Evolutionary conservation across 805 yeast genomes (phyloP).

Genomic region (Saccharomycopsis synnaedendra): DNA sequence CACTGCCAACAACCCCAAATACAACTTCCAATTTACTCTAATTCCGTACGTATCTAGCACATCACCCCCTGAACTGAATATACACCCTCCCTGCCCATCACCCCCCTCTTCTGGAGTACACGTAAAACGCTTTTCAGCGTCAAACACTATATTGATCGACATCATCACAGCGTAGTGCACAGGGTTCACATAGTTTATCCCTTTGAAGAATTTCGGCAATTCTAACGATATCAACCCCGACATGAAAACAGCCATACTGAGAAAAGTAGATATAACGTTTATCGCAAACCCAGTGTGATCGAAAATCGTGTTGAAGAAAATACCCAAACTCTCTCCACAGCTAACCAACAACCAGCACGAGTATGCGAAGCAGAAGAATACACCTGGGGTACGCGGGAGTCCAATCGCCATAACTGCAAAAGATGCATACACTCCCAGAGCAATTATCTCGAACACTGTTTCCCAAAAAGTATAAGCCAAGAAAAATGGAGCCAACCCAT

Average conservation of each 20-base stretch:
- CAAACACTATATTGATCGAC: constrained; percentile 49
- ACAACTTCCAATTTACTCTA: constrained; percentile 22
- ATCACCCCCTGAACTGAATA: constrained; percentile 39
- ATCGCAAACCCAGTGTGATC: constrained; percentile 73
- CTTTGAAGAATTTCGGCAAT: constrained; percentile 60
- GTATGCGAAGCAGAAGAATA: constrained; percentile 56
- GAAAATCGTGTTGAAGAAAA: constrained; percentile 64
- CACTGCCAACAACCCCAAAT: constrained; percentile 13
- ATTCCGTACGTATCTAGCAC: constrained; percentile 44
- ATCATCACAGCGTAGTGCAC: constrained; percentile 58
- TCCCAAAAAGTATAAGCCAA: constrained; percentile 48
- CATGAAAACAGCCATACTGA: constrained; percentile 70
- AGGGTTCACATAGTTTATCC: constrained; percentile 69
- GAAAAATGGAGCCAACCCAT: constrained; percentile 55
- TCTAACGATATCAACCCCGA: constrained; percentile 73
- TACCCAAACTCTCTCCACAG: constrained; percentile 81
- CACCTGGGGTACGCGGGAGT: constrained; percentile 51
- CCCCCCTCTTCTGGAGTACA: constrained; percentile 28
- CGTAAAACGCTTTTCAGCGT: constrained; percentile 33
- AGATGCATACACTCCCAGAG: constrained; percentile 46
- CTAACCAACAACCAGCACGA: constrained; percentile 43
- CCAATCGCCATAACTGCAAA: constrained; percentile 65
- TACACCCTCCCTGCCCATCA: constrained; percentile 30
- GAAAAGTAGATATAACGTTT: constrained; percentile 52
- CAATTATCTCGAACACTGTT: constrained; percentile 53